Evolutionary conservation across 176 grass and related monocot genomes (phyloP).

Genomic region (Oryza longistaminata): DNA sequence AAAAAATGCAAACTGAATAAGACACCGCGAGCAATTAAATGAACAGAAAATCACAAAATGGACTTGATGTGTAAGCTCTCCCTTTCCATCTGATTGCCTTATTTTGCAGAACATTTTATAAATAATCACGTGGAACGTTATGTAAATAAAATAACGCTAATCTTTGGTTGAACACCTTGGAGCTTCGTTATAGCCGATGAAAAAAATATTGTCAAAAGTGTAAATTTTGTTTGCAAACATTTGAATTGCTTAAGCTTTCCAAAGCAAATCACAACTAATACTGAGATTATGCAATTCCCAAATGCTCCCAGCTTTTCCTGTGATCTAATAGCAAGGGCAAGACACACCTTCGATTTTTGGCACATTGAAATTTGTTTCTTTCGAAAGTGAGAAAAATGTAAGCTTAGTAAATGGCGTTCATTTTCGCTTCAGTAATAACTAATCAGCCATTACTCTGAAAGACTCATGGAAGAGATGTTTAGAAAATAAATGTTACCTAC

Average conservation of each 20-base stretch:
- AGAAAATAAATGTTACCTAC: neutral
- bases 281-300: neutral
- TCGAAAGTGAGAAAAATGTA: neutral
- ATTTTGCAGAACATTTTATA: neutral
- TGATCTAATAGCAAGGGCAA: neutral
- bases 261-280: neutral
- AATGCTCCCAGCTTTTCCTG: neutral
- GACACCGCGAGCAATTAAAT: neutral
- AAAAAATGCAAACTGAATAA: neutral
- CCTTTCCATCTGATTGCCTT: neutral
- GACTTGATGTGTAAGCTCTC: neutral
- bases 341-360: neutral
- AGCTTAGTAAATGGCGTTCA: neutral
- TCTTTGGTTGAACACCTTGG: neutral
- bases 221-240: too few relatives aligned
- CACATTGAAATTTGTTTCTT: neutral
- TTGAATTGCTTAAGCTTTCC: neutral
- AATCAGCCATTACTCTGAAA: conserved; percentile 7
- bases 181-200: neutral
- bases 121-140: neutral
- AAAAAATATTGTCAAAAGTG: too few relatives aligned
- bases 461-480: neutral
- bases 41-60: neutral
- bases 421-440: neutral
- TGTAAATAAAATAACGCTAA: neutral